phyloP scores from a whole-genome alignment of 192 early-diverging fungal genomes.

The Entomortierella chlamydospora region DNA sequence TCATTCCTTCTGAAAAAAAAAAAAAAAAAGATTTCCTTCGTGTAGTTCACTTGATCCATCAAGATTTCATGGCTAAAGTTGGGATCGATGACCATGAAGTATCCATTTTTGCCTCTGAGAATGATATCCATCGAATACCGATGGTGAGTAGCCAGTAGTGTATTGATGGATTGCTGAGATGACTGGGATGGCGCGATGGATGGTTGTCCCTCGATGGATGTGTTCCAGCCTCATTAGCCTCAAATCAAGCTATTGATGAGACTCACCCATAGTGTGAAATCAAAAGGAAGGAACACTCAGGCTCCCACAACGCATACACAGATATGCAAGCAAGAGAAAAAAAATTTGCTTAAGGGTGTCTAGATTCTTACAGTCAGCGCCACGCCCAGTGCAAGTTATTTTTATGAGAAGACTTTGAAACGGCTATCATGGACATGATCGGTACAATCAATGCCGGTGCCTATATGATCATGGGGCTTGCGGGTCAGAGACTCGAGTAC shows the following conservation, averaged over 20 bases:
- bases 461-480: too few relatives aligned
- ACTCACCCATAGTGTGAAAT: constrained; percentile 42
- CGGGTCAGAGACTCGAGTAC: too few relatives aligned
- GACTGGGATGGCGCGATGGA: constrained; percentile 5
- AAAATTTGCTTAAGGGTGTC: constrained; percentile 7
- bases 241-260: constrained; percentile 8
- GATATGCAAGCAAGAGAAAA: constrained; percentile 11
- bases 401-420: too few relatives aligned
- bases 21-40: too few relatives aligned
- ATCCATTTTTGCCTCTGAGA: neutral
- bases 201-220: constrained; percentile 3
- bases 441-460: too few relatives aligned
- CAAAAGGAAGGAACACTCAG: constrained; percentile 26
- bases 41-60: neutral
- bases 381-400: too few relatives aligned
- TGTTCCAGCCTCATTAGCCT: constrained; percentile 8
- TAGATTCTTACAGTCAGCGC: neutral
- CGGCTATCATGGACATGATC: too few relatives aligned
- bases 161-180: constrained; percentile 11
- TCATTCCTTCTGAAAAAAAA: too few relatives aligned
- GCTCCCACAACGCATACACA: neutral
- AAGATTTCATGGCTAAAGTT: neutral
- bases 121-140: constrained; percentile 1
- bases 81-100: neutral
- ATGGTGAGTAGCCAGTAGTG: neutral